phyloP scores from a whole-genome alignment of 73 alveolate species.

The Stentor coeruleus region DNA sequence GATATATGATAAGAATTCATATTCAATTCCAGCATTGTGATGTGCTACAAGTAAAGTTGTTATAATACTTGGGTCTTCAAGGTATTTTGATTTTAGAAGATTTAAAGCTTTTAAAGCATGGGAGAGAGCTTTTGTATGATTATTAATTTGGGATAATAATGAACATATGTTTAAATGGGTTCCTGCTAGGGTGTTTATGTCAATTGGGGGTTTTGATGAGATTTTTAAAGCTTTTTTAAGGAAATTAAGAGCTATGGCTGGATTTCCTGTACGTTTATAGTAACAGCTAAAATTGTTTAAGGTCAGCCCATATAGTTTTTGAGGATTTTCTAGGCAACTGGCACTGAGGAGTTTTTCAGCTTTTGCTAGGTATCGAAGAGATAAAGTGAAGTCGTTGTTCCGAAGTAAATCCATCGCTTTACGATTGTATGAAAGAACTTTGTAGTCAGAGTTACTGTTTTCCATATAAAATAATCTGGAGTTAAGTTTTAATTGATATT shows the following conservation, averaged over 20 bases:
- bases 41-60: neutral
- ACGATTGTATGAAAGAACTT: neutral
- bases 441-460: neutral
- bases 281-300: neutral
- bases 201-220: neutral
- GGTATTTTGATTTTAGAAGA: neutral
- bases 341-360: neutral
- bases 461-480: no score
- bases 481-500: no score
- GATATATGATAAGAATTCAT: neutral
- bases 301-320: neutral
- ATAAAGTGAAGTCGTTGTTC: neutral
- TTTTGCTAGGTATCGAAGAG: neutral
- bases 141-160: neutral
- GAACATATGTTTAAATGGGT: neutral
- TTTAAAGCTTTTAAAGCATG: neutral
- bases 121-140: neutral
- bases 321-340: neutral
- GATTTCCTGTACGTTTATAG: neutral
- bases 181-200: neutral
- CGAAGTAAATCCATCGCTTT: neutral
- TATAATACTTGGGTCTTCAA: neutral
- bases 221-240: neutral
- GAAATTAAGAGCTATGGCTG: neutral
- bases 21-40: slow-evolving; percentile 2